A percentile compares a stretch with the other conserved stretches of the same genome.
Conservation (phyloP, 495 filamentous ascomycete genomes). For the Aspergillus panamensis region DNA sequence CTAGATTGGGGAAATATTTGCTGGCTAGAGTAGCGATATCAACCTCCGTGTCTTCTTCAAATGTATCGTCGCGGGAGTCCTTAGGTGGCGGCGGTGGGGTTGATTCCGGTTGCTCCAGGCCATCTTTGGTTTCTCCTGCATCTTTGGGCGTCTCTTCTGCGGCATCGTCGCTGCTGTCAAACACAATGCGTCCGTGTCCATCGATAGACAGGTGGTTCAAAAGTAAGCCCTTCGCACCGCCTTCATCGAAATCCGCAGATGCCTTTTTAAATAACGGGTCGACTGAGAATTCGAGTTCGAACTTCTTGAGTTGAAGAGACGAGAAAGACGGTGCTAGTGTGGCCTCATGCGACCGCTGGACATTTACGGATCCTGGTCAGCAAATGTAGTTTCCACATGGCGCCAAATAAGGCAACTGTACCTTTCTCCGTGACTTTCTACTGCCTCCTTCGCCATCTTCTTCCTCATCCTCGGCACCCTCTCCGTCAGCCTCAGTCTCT, state of each 20-base stretch:
- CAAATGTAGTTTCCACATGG: neutral
- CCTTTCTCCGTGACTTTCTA: constrained; percentile 75
- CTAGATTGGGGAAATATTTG: constrained; percentile 85
- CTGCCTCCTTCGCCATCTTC: constrained; percentile 75
- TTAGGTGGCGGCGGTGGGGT: constrained; percentile 20
- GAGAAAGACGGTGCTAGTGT: constrained; percentile 87
- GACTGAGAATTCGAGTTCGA: constrained; percentile 94
- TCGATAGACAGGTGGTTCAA: constrained; percentile 96
- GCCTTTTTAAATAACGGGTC: constrained; percentile 99
- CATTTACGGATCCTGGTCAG: constrained; percentile 27
- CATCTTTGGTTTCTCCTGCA: constrained; percentile 42
- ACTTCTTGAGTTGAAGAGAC: constrained; percentile 89
- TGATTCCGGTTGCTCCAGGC: constrained; percentile 30
- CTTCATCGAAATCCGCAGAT: constrained; percentile 96
- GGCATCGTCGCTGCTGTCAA: constrained; percentile 93
- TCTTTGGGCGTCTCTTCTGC: constrained; percentile 58
- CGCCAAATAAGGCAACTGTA: constrained; percentile 22
- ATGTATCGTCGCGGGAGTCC: constrained; percentile 40
- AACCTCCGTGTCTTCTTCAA: constrained; percentile 64
- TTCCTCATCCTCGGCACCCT: constrained; percentile 64
- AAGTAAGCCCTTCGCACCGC: constrained; percentile 91
- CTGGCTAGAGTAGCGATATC: constrained; percentile 68
- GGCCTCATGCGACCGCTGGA: constrained; percentile 81
- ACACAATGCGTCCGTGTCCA: constrained; percentile 85
- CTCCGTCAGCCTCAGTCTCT: constrained; percentile 59